These are phyloP conservation scores for Eucalyptus tenuipes DNA, from an alignment of 345 rosid species.

Conservation along the genomic window DNA sequence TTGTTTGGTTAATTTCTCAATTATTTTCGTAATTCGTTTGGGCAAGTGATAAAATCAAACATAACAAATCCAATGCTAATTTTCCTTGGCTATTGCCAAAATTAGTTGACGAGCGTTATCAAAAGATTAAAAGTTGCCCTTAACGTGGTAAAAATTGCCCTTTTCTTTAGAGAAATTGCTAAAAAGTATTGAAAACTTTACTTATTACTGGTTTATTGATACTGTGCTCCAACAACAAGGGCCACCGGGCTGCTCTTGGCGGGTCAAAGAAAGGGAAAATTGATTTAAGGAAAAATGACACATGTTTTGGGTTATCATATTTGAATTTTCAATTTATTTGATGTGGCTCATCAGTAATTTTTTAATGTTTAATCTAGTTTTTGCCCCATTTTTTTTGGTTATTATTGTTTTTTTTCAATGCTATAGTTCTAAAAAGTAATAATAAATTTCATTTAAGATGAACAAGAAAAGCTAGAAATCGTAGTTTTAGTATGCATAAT, in stretches of 20 bases:
- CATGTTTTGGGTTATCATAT: background rate
- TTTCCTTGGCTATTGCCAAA: background rate
- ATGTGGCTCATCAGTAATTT: rapidly evolving
- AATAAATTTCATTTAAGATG: background rate
- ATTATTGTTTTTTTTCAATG: background rate
- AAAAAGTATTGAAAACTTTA: background rate
- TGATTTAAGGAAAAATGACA: background rate
- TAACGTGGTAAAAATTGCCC: background rate
- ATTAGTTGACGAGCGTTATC: background rate
- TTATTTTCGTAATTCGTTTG: too few species aligned
- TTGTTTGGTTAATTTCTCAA: too few species aligned
- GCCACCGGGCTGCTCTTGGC: background rate
- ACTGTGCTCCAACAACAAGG: background rate
- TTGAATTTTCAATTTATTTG: background rate
- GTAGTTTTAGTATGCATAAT: background rate
- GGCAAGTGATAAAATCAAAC: too few species aligned
- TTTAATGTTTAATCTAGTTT: background rate
- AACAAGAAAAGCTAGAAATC: background rate
- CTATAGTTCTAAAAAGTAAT: background rate
- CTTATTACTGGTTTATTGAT: background rate
- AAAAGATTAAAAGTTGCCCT: background rate
- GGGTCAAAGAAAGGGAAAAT: background rate
- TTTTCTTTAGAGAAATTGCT: background rate
- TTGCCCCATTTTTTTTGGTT: rapidly evolving
- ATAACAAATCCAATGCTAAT: background rate